Conservation (phyloP, 2,329 filamentous ascomycete species). For the Penicillium sclerotiorum region DNA sequence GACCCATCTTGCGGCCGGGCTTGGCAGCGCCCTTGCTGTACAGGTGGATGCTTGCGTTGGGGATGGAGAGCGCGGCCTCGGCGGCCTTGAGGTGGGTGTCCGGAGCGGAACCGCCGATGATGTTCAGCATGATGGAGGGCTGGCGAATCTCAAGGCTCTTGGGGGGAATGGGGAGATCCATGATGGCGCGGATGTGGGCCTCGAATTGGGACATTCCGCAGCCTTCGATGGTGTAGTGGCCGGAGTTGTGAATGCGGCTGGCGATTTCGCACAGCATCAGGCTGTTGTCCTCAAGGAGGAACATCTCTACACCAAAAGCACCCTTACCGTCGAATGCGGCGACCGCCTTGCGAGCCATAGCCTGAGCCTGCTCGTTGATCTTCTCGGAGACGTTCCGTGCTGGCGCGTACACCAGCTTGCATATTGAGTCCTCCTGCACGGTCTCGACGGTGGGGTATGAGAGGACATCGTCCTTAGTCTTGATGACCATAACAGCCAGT, state of each 20-base stretch:
- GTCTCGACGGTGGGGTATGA: conserved; percentile 93
- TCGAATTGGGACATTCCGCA: conserved; percentile 90
- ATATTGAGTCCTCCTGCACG: conserved; percentile 92
- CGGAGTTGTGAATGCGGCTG: conserved; percentile 83
- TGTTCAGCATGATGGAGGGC: conserved; percentile 58
- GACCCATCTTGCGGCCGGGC: conserved; percentile 90
- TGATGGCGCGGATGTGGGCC: conserved; percentile 82
- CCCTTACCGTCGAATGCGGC: conserved; percentile 82
- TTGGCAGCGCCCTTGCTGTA: conserved; percentile 88
- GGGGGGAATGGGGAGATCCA: conserved; percentile 66
- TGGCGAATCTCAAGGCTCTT: conserved; percentile 50
- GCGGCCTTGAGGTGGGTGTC: conserved; percentile 64
- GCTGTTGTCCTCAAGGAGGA: conserved; percentile 71
- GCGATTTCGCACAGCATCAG: conserved; percentile 87
- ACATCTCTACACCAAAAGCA: conserved; percentile 96
- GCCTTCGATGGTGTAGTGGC: conserved; percentile 93
- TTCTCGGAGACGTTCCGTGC: conserved; percentile 68
- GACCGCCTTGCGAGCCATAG: conserved; percentile 77
- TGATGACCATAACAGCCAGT: conserved; percentile 90
- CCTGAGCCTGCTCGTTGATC: conserved; percentile 68
- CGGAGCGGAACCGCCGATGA: conserved; percentile 60
- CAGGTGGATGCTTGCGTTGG: conserved; percentile 71
- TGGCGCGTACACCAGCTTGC: conserved; percentile 87
- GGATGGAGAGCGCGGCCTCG: conserved; percentile 59
- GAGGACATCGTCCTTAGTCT: conserved; percentile 73